These are phyloP conservation scores for Aspergillus haitiensis DNA, from an alignment of 495 filamentous ascomycete species.

Conservation along the genomic window DNA sequence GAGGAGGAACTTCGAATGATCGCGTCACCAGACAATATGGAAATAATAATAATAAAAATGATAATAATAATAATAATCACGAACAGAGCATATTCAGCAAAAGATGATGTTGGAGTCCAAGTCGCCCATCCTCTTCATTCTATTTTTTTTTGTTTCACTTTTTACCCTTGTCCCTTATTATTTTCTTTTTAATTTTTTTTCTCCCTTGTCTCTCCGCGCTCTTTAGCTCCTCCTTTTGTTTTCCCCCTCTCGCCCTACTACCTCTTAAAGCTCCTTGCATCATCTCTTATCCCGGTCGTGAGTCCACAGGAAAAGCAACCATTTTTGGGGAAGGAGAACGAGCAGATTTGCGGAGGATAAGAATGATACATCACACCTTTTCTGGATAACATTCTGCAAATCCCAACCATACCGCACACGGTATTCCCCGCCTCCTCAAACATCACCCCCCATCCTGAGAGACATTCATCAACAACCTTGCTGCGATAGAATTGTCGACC, in stretches of 20 bases:
- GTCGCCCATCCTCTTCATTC: too few species aligned
- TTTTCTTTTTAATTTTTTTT: too few species aligned
- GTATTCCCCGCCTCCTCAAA: neutral
- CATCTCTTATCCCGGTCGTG: neutral
- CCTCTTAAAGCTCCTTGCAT: slow-evolving; percentile 19
- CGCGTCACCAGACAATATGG: slow-evolving; percentile 17
- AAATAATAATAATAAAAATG: neutral
- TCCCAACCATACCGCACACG: neutral
- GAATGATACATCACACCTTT: slow-evolving; percentile 10
- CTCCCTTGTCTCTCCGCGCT: neutral
- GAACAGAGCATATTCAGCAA: neutral
- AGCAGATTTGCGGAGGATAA: slow-evolving; percentile 4
- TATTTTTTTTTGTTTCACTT: too few species aligned
- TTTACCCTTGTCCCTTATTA: too few species aligned
- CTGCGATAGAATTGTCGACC: neutral
- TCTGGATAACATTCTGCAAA: slow-evolving; percentile 2
- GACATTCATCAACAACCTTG: slow-evolving; percentile 1
- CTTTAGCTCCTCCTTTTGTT: neutral
- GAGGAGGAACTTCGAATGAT: slow-evolving; percentile 11
- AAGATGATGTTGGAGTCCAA: neutral
- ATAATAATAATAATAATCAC: neutral
- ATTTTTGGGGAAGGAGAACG: neutral
- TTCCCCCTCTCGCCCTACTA: slow-evolving; percentile 12
- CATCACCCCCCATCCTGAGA: neutral
- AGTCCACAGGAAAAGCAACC: neutral